Percentiles rank a stretch among this genome's conserved stretches.
phyloP scores from a whole-genome alignment of 1,284 basidiomycete genomes.

The Naganishia cerealis region DNA sequence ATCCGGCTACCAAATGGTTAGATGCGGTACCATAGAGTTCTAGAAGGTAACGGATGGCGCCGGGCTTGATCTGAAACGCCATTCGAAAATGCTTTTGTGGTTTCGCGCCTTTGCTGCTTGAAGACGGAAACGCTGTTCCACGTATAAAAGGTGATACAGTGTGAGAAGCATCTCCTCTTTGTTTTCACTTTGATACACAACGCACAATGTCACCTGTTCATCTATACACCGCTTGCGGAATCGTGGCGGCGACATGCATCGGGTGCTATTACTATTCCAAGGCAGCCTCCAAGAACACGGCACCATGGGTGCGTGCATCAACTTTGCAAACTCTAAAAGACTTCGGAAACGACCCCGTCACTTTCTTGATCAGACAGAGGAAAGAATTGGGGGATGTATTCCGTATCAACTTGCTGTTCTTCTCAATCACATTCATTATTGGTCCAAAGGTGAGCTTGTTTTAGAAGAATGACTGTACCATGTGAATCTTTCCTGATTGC shows the following conservation, averaged over 20 bases:
- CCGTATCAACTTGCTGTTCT: conserved; percentile 21
- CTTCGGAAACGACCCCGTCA: conserved; percentile 15
- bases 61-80: conserved; percentile 3
- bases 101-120: not conserved
- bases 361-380: conserved; percentile 17
- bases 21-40: not conserved
- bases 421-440: conserved; percentile 20
- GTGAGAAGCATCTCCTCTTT: not conserved
- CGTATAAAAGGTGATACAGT: not conserved
- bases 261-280: not conserved
- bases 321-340: conserved; percentile 6
- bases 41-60: not conserved
- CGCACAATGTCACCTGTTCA: not conserved
- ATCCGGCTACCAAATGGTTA: too few species aligned
- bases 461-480: not conserved
- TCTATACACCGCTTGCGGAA: not conserved
- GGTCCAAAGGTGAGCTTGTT: conserved; percentile 14
- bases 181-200: not conserved
- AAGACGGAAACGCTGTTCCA: not conserved
- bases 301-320: conserved; percentile 15
- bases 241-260: not conserved
- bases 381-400: conserved; percentile 21
- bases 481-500: not conserved
- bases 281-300: not conserved
- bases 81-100: not conserved